These are phyloP conservation scores for Candida glucosophila DNA, from an alignment of 1,139 yeast genomes.

Conservation along the genomic window DNA sequence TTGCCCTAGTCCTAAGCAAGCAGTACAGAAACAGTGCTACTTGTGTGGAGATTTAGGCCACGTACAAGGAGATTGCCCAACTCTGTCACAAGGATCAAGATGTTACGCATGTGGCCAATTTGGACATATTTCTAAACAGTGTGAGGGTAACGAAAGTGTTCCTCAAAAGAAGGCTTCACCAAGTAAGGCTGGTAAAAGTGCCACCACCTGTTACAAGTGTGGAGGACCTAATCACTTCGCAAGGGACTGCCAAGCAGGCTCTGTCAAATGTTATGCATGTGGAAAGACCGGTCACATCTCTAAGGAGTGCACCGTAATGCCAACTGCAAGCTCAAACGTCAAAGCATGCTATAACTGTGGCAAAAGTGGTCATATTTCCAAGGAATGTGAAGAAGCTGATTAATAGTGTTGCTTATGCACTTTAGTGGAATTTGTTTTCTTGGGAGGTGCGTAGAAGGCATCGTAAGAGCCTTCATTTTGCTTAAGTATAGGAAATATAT, in stretches of 20 bases:
- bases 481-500: too few relatives aligned
- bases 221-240: conserved; percentile 94
- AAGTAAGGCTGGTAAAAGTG: conserved; percentile 18
- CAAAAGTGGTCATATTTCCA: conserved; percentile 26
- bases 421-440: too few relatives aligned
- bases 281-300: conserved; percentile 86
- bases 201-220: conserved; percentile 79
- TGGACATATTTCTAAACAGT: conserved; percentile 77
- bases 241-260: conserved; percentile 75
- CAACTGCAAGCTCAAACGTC: conserved; percentile 31
- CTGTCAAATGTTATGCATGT: conserved; percentile 82
- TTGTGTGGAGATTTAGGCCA: conserved; percentile 74
- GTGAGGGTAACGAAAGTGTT: conserved; percentile 34
- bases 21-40: conserved; percentile 81
- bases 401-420: neutral
- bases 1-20: conserved; percentile 81
- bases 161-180: conserved; percentile 13
- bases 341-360: conserved; percentile 44
- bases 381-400: conserved; percentile 19
- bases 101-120: conserved; percentile 57
- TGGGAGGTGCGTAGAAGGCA: too few relatives aligned
- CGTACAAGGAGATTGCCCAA: conserved; percentile 60
- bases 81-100: conserved; percentile 40
- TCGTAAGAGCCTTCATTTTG: too few relatives aligned
- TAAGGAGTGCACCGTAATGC: conserved; percentile 60